phyloP scores from a whole-genome alignment of 2,329 filamentous ascomycete species.

The Sclerotinia subarctica region DNA sequence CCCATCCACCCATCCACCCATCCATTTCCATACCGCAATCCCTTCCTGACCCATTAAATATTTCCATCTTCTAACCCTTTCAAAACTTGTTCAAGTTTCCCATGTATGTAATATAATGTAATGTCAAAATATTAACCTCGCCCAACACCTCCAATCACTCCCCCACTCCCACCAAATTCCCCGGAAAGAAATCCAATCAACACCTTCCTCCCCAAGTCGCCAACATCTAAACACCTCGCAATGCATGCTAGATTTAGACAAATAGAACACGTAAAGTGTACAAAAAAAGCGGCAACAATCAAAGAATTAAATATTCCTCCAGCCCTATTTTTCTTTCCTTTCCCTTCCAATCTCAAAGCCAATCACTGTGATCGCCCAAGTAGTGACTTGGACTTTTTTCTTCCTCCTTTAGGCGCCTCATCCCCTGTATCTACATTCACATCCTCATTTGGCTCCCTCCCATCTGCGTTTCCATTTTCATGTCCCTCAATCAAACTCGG shows the following conservation, averaged over 20 bases:
- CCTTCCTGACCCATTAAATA: not conserved
- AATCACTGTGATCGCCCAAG: not conserved
- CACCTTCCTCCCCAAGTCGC: not conserved
- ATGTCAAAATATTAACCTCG: not conserved
- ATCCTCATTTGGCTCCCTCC: not conserved
- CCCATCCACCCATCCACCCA: not conserved
- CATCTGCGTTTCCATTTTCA: not conserved
- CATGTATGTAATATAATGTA: not conserved
- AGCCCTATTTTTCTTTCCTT: not conserved
- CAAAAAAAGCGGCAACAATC: not conserved
- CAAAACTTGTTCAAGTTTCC: not conserved
- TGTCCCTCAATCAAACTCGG: not conserved
- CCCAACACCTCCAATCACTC: not conserved
- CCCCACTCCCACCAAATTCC: not conserved
- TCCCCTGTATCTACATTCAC: not conserved
- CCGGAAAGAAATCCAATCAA: not conserved
- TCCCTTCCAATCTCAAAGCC: not conserved
- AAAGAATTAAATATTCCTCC: not conserved
- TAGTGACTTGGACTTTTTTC: not conserved
- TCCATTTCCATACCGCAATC: not conserved
- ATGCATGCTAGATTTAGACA: conserved; percentile 11
- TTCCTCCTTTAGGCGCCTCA: not conserved
- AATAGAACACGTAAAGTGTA: not conserved
- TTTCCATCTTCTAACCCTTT: not conserved
- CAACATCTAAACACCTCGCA: conserved; percentile 7